These are phyloP conservation scores for Cymbopogon citratus DNA, from an alignment of 176 grass and related monocot species.

Conservation along the genomic window DNA sequence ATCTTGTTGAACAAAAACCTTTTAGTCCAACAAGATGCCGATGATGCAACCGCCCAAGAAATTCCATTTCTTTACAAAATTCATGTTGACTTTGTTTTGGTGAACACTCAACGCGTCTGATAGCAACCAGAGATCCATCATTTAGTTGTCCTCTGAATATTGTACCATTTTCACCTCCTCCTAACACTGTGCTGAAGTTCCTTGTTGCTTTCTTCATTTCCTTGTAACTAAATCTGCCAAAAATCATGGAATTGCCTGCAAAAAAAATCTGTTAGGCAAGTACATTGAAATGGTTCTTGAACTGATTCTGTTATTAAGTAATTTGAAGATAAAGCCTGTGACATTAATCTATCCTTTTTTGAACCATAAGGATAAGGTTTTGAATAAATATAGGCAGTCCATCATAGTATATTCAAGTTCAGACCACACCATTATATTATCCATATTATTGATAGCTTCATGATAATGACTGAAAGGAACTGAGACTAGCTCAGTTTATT, in stretches of 20 bases:
- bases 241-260: constrained; percentile 59
- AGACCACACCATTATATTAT: background rate
- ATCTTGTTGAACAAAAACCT: constrained; percentile 71
- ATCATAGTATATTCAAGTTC: background rate
- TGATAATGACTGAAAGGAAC: background rate
- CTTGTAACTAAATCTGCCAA: constrained; percentile 58
- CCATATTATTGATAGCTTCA: background rate
- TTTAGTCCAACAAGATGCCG: constrained; percentile 82
- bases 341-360: too few species aligned
- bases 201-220: constrained; percentile 78
- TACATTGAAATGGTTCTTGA: background rate
- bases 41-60: constrained; percentile 84
- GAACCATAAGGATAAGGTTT: background rate
- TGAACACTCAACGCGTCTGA: constrained; percentile 49
- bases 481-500: background rate
- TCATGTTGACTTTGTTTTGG: constrained; percentile 47
- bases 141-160: constrained; percentile 77
- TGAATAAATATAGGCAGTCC: background rate
- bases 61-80: constrained; percentile 84
- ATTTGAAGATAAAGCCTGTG: too few species aligned
- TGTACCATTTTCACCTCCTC: constrained; percentile 42
- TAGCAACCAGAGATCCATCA: constrained; percentile 60
- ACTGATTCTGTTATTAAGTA: too few species aligned
- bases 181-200: constrained; percentile 58
- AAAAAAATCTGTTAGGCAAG: constrained; percentile 42